phyloP scores from a whole-genome alignment of 2,329 filamentous ascomycete genomes.

The Colletotrichum costaricense region DNA sequence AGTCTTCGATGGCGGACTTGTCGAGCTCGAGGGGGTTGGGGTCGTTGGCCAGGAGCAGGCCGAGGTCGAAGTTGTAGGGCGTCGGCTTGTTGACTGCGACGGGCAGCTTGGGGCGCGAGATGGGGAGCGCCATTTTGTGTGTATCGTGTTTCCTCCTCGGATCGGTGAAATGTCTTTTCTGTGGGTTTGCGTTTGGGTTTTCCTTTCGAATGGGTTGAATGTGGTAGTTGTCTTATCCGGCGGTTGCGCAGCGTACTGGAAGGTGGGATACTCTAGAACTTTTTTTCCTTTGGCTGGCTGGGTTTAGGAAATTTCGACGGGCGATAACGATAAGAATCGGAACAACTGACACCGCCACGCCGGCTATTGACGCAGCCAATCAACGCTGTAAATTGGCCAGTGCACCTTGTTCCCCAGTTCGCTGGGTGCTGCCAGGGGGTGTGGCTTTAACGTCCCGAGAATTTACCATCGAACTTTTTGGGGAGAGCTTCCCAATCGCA shows the following conservation, averaged over 20 bases:
- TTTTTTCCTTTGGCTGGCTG: constrained; percentile 33
- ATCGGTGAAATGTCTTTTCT: background rate
- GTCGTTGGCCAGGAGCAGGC: constrained; percentile 87
- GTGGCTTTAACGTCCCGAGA: constrained; percentile 31
- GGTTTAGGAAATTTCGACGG: constrained; percentile 35
- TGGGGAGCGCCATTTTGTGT: constrained; percentile 48
- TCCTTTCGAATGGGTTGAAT: constrained; percentile 1
- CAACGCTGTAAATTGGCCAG: constrained; percentile 18
- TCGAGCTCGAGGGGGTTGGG: constrained; percentile 80
- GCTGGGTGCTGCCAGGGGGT: background rate
- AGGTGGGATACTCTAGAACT: constrained; percentile 33
- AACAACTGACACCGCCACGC: constrained; percentile 34
- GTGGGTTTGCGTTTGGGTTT: background rate
- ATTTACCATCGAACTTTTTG: constrained; percentile 34
- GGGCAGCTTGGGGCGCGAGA: constrained; percentile 62
- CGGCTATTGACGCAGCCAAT: constrained; percentile 20
- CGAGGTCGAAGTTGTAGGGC: constrained; percentile 93
- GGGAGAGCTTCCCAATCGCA: constrained; percentile 22
- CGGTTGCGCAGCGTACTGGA: background rate
- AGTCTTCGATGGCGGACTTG: constrained; percentile 68
- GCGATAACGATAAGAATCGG: constrained; percentile 33
- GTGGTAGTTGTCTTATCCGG: constrained; percentile 13
- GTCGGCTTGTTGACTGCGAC: constrained; percentile 83
- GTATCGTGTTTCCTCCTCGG: constrained; percentile 27
- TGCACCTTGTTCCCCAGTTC: background rate